phyloP scores from a whole-genome alignment of 2,329 filamentous ascomycete species.

The Diplodia sapinea region DNA sequence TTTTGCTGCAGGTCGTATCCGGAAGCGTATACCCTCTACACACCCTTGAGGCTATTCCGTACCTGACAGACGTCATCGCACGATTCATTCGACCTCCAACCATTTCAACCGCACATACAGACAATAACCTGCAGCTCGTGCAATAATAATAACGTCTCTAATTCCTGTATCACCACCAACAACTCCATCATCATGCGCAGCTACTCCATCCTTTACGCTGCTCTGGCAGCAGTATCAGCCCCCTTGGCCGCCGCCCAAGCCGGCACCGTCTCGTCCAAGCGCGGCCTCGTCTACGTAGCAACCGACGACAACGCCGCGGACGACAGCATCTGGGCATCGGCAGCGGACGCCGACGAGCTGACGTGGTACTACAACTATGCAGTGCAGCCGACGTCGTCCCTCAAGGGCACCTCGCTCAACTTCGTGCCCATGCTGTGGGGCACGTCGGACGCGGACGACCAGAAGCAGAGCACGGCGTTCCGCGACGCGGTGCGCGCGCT shows the following conservation, averaged over 20 bases:
- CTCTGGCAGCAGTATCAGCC: slow-evolving; percentile 17
- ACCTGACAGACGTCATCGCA: slow-evolving; percentile 28
- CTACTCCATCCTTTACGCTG: not conserved
- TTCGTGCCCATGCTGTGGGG: slow-evolving; percentile 87
- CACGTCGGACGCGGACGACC: slow-evolving; percentile 48
- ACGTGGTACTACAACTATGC: slow-evolving; percentile 89
- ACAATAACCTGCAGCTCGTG: not conserved
- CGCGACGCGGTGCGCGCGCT: slow-evolving; percentile 63
- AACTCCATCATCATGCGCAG: slow-evolving; percentile 6
- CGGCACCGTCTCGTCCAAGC: slow-evolving; percentile 61
- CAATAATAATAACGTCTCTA: not conserved
- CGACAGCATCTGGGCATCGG: slow-evolving; percentile 66
- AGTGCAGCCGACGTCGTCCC: slow-evolving; percentile 61
- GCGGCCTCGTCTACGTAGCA: slow-evolving; percentile 73
- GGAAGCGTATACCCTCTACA: slow-evolving; percentile 8
- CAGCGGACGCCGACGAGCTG: slow-evolving; percentile 59
- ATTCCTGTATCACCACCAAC: not conserved
- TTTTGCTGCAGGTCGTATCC: slow-evolving; percentile 24
- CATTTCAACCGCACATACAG: slow-evolving; percentile 11
- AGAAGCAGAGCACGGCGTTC: slow-evolving; percentile 61
- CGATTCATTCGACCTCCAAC: not conserved
- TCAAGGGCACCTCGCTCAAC: slow-evolving; percentile 57
- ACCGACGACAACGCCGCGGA: slow-evolving; percentile 63
- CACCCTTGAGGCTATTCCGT: slow-evolving; percentile 1
- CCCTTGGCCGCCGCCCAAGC: slow-evolving; percentile 33